Percentiles rank a stretch among this genome's conserved stretches.
phyloP scores from a whole-genome alignment of 805 yeast species.

The Sungouiozyma intestinalis region DNA sequence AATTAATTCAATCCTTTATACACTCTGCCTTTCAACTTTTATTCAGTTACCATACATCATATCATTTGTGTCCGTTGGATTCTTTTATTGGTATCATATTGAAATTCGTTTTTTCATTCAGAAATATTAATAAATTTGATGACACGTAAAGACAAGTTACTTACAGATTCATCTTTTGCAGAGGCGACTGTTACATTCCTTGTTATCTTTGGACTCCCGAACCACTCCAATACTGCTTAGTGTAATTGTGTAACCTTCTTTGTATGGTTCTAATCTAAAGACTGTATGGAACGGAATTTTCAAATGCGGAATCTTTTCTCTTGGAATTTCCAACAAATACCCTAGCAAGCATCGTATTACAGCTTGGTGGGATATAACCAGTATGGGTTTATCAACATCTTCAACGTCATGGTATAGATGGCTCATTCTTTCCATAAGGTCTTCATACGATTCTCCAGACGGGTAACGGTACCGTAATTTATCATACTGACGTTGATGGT shows the following conservation, averaged over 20 bases:
- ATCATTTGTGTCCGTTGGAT: too few species aligned
- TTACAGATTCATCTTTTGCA: not conserved
- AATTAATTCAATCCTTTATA: not conserved
- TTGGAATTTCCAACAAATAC: slow-evolving; percentile 96
- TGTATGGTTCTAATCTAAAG: slow-evolving; percentile 85
- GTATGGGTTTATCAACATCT: slow-evolving; percentile 89
- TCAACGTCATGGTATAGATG: slow-evolving; percentile 97
- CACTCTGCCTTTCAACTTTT: too few species aligned
- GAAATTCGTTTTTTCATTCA: not conserved
- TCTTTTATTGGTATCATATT: too few species aligned
- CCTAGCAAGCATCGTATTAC: slow-evolving; percentile 93
- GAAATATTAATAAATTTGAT: not conserved
- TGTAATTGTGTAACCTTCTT: slow-evolving; percentile 78
- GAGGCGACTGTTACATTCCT: slow-evolving; percentile 11
- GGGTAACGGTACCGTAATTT: slow-evolving; percentile 92
- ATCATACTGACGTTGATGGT: slow-evolving; percentile 87
- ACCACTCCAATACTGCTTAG: slow-evolving; percentile 94
- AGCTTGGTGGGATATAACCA: slow-evolving; percentile 95
- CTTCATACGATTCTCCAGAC: slow-evolving; percentile 95
- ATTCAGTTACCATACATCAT: too few species aligned
- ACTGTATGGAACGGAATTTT: slow-evolving; percentile 91
- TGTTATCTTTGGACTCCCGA: slow-evolving; percentile 86
- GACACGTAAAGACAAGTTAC: not conserved
- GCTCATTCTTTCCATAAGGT: slow-evolving; percentile 85
- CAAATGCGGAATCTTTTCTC: slow-evolving; percentile 97